phyloP scores from a whole-genome alignment of 306 rosid genomes.

The Quercus alba region DNA sequence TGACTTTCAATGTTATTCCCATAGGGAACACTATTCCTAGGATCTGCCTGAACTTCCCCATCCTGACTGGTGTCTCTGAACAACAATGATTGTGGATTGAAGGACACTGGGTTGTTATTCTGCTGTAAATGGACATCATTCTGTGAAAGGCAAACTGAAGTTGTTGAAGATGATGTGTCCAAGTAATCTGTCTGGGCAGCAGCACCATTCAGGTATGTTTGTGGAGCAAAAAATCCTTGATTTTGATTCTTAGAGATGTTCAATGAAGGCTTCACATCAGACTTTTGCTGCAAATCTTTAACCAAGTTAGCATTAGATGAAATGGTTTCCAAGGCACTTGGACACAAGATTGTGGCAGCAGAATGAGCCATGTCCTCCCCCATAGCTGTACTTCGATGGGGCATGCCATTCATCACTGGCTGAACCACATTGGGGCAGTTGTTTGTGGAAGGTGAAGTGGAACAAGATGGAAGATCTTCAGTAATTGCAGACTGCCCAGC shows the following conservation, averaged over 20 bases:
- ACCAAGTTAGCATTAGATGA: slow-evolving; percentile 52
- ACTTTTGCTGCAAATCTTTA: slow-evolving; percentile 58
- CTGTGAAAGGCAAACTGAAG: slow-evolving; percentile 84
- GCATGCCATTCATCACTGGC: slow-evolving; percentile 40
- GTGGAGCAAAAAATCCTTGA: slow-evolving; percentile 58
- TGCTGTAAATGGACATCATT: slow-evolving; percentile 65
- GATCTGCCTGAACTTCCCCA: slow-evolving; percentile 68
- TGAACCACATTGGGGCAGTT: slow-evolving; percentile 61
- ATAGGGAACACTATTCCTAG: slow-evolving; percentile 50
- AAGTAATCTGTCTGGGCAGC: slow-evolving; percentile 72
- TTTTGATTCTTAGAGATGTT: slow-evolving; percentile 63
- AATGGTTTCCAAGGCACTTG: slow-evolving; percentile 50
- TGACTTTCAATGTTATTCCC: slow-evolving; percentile 57
- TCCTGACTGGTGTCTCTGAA: slow-evolving; percentile 71
- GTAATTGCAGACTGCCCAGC: slow-evolving; percentile 75
- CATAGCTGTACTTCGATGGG: slow-evolving; percentile 37
- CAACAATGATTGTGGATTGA: slow-evolving; percentile 63
- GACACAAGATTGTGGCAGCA: slow-evolving; percentile 53
- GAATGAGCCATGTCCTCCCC: slow-evolving; percentile 87
- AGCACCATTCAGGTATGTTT: slow-evolving; percentile 44
- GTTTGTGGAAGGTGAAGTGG: slow-evolving; percentile 92
- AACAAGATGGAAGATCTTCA: slow-evolving; percentile 87
- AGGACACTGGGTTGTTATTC: slow-evolving; percentile 55
- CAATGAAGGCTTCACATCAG: slow-evolving; percentile 74
- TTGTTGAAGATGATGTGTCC: slow-evolving; percentile 94